phyloP scores from a whole-genome alignment of 345 rosid genomes.

The Streptanthus diversifolius region DNA sequence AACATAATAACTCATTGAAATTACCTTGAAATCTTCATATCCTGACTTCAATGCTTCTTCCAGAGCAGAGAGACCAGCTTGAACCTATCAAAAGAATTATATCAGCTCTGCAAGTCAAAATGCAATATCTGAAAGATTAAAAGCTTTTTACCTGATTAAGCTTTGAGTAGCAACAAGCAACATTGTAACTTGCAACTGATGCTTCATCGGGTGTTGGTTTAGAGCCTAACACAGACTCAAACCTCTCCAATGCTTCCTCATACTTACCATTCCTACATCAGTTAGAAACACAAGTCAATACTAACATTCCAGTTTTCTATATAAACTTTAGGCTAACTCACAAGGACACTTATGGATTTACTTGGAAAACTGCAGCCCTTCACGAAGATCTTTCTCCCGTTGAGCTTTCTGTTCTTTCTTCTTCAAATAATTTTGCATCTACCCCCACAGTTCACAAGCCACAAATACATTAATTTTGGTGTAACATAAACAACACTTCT shows the following conservation, averaged over 20 bases:
- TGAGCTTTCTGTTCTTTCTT: slow-evolving; percentile 73
- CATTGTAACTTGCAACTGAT: slow-evolving; percentile 86
- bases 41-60: slow-evolving; percentile 83
- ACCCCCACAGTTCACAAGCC: slow-evolving; percentile 21
- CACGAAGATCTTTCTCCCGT: slow-evolving; percentile 75
- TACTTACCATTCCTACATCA: slow-evolving; percentile 63
- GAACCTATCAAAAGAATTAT: slow-evolving; percentile 42
- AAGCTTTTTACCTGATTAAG: slow-evolving; percentile 60
- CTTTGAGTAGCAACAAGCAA: slow-evolving; percentile 90
- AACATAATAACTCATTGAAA: background rate
- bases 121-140: background rate
- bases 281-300: background rate
- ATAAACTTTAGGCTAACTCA: background rate
- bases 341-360: slow-evolving; percentile 20
- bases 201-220: slow-evolving; percentile 74
- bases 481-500: background rate
- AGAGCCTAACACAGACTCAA: slow-evolving; percentile 93
- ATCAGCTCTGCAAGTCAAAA: background rate
- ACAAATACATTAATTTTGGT: slow-evolving; percentile 13
- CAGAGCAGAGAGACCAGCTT: slow-evolving; percentile 89
- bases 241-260: slow-evolving; percentile 80
- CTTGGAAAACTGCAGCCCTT: slow-evolving; percentile 78
- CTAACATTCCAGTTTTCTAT: background rate
- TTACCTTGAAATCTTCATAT: slow-evolving; percentile 91
- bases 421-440: slow-evolving; percentile 77